Percentiles rank a stretch among this genome's conserved stretches.
phyloP scores from a whole-genome alignment of 2,329 filamentous ascomycete genomes.

The Cladosporium sp. region DNA sequence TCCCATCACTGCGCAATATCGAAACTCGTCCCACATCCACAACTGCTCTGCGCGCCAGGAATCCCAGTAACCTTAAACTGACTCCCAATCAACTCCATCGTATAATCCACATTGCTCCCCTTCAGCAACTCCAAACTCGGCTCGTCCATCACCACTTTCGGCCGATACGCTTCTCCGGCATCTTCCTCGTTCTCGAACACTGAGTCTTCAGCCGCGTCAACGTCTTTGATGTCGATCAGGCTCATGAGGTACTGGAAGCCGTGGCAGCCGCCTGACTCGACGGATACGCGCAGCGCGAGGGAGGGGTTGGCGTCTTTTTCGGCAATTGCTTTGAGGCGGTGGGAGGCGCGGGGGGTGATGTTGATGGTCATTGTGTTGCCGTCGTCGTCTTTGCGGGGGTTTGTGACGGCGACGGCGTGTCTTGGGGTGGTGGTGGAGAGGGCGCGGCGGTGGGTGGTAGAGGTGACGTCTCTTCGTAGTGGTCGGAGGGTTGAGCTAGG shows the following conservation, averaged over 20 bases:
- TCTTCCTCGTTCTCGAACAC: constrained; percentile 69
- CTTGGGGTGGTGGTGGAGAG: constrained; percentile 24
- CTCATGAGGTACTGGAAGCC: constrained; percentile 98
- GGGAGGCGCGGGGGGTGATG: constrained; percentile 78
- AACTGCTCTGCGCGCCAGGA: constrained; percentile 86
- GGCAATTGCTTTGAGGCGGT: constrained; percentile 68
- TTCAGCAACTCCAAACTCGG: constrained; percentile 84
- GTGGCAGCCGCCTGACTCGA: constrained; percentile 93
- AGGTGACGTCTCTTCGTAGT: not conserved
- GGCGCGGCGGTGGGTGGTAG: constrained; percentile 4
- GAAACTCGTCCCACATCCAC: constrained; percentile 96
- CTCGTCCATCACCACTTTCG: constrained; percentile 88
- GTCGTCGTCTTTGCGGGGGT: constrained; percentile 77
- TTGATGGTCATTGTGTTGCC: constrained; percentile 81
- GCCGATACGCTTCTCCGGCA: constrained; percentile 48
- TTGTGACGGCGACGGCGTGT: constrained; percentile 50
- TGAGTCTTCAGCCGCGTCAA: constrained; percentile 76
- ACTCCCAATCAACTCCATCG: constrained; percentile 88
- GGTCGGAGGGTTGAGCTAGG: not conserved
- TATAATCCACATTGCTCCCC: constrained; percentile 95
- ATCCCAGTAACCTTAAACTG: constrained; percentile 98
- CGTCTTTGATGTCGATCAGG: constrained; percentile 61
- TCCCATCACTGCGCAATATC: constrained; percentile 65
- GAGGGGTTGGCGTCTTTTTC: constrained; percentile 64
- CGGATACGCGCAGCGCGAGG: constrained; percentile 84